Percentiles rank a stretch among this genome's conserved stretches.
These are phyloP conservation scores for Cryptococcus amylolentus DNA, from an alignment of 1,284 basidiomycete genomes.

Conservation along the genomic window DNA sequence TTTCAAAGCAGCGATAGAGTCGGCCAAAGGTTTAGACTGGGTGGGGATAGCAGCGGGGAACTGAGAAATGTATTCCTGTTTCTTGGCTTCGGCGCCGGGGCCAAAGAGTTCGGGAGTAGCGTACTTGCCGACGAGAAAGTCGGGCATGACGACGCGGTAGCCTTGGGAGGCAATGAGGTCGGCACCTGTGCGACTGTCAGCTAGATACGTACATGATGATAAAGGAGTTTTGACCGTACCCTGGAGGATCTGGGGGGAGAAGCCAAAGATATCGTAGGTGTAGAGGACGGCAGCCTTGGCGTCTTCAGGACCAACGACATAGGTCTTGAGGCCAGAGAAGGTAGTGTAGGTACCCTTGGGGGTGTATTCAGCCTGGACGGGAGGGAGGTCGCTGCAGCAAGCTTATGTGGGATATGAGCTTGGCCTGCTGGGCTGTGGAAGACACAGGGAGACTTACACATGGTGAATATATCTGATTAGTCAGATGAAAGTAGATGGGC, in stretches of 20 bases:
- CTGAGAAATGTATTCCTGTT: conserved; percentile 33
- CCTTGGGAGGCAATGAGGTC: conserved; percentile 47
- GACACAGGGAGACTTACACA: not conserved
- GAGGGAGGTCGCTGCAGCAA: conserved; percentile 53
- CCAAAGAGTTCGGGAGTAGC: conserved; percentile 45
- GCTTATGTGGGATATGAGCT: conserved; percentile 22
- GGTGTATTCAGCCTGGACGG: conserved; percentile 53
- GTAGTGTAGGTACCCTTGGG: conserved; percentile 49
- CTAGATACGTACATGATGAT: not conserved
- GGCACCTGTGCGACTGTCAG: conserved; percentile 30
- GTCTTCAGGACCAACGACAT: conserved; percentile 37
- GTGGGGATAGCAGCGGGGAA: conserved; percentile 38
- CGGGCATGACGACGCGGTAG: conserved; percentile 51
- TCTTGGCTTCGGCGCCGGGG: conserved; percentile 25
- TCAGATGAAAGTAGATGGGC: too few species aligned
- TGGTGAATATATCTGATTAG: too few species aligned
- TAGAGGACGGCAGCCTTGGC: conserved; percentile 38
- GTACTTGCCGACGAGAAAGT: conserved; percentile 49
- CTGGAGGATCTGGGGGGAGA: conserved; percentile 52
- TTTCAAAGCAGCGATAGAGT: conserved; percentile 42
- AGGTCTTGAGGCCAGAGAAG: conserved; percentile 48
- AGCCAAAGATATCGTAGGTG: conserved; percentile 52
- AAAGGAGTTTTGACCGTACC: conserved; percentile 28
- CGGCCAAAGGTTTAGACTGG: conserved; percentile 35
- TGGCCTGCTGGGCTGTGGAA: not conserved